Percentiles rank a stretch among this genome's conserved stretches.
Conservation (phyloP, 1,284 basidiomycete genomes). For the Malassezia yamatoensis region DNA sequence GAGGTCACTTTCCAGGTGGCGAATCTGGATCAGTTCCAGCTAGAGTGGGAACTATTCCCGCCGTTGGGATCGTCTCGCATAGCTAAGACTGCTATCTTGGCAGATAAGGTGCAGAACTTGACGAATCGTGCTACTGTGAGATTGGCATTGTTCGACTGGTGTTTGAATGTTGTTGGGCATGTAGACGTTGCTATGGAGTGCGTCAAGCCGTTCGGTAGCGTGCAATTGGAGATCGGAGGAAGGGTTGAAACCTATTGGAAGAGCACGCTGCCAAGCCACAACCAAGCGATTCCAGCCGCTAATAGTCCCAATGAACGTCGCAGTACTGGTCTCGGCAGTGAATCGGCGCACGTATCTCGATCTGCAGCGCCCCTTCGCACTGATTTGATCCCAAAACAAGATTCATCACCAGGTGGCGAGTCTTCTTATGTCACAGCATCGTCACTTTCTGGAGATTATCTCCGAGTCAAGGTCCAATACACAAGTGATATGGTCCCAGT, state of each 20-base stretch:
- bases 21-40: slow-evolving; percentile 62
- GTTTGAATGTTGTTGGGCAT: slow-evolving; percentile 88
- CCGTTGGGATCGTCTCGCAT: slow-evolving; percentile 98
- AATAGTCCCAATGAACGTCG: slow-evolving; percentile 16
- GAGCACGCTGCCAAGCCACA: slow-evolving; percentile 37
- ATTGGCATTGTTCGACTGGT: slow-evolving; percentile 75
- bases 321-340: slow-evolving; percentile 9
- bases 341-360: neutral
- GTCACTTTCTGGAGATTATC: slow-evolving; percentile 75
- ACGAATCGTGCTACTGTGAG: slow-evolving; percentile 38
- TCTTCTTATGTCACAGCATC: slow-evolving; percentile 62
- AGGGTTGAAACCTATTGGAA: slow-evolving; percentile 52
- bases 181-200: slow-evolving; percentile 80
- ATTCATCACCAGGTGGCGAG: slow-evolving; percentile 15
- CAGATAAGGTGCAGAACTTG: slow-evolving; percentile 58
- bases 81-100: slow-evolving; percentile 78
- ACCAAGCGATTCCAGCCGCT: slow-evolving; percentile 3
- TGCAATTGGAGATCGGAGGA: slow-evolving; percentile 89
- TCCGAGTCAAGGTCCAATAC: slow-evolving; percentile 78
- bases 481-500: slow-evolving; percentile 82
- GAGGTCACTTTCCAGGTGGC: slow-evolving; percentile 81
- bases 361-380: slow-evolving; percentile 4
- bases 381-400: neutral
- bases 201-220: slow-evolving; percentile 80
- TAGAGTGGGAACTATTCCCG: slow-evolving; percentile 93